Evolutionary conservation across 129 eudicot species (phyloP), one percentile per base, ranked within the genome.

Genomic region (Solidago caesia): DNA sequence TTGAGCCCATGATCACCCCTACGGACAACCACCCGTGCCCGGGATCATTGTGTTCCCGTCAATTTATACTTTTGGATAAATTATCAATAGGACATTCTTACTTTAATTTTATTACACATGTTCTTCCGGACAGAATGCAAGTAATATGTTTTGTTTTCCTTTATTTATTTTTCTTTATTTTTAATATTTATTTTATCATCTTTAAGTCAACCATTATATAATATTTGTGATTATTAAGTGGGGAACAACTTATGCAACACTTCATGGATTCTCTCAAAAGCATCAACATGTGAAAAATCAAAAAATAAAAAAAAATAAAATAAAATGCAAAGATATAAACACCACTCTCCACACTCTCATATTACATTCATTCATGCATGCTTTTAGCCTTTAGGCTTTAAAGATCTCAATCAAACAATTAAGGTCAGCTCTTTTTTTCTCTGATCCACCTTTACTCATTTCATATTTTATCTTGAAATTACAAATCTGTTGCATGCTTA

Each of bases 191-290:
- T 33, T 33, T 33, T 33, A 33, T 33, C 39, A 33, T 33, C 39
- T 33, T 1, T 33, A 3, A 33, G 39, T 33, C 3, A 33, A 33
- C 39, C 21, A 21, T 0, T 21, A 21, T 21, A 21, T 21, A 21
- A 21, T 21, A 21, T 21, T 21, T 21, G 21, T 21, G 0, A 21
- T 21, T 21, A 21, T 21, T 33, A 33, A 33, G 39, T 33, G 39
- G 39, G 39, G 39, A 62, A 21, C 53, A 73, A 59, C 77, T 73
- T 73, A 73, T 60, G 59, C 77, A 45, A 73, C 60, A 73, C 77
- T 73, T 73, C 57, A 73, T 45, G 60, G 46, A 60, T 73, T 58
- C 76, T 73, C 77, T 61, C 27, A 73, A 73, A 73, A 73, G 77
- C 69, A 73, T 73, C 45, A 73, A 73, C 77, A 73, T 73, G 77